These are phyloP conservation scores for Canariomyces notabilis DNA, from an alignment of 2,329 filamentous ascomycete species.

Conservation along the genomic window DNA sequence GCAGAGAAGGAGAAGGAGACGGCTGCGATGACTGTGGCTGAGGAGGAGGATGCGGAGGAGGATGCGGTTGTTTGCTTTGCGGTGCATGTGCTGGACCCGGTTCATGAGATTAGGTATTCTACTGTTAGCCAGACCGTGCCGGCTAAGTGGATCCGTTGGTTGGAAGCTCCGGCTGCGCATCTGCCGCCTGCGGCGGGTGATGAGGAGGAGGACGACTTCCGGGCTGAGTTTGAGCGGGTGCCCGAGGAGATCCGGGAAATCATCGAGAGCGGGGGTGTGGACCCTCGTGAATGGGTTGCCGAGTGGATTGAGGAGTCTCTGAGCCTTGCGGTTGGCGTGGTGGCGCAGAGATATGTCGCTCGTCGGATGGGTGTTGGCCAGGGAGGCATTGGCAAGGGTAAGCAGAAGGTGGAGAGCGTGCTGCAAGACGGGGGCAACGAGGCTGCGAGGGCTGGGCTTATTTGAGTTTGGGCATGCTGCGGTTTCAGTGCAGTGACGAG, in stretches of 20 bases:
- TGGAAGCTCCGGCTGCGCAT: slow-evolving; percentile 64
- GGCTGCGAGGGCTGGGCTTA: slow-evolving; percentile 53
- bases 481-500: not conserved
- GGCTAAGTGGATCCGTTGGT: slow-evolving; percentile 81
- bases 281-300: slow-evolving; percentile 93
- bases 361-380: slow-evolving; percentile 94
- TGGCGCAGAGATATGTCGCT: slow-evolving; percentile 93
- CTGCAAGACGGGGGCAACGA: slow-evolving; percentile 55
- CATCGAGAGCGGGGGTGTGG: slow-evolving; percentile 67
- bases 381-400: slow-evolving; percentile 58
- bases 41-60: slow-evolving; percentile 52
- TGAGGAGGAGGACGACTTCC: slow-evolving; percentile 43
- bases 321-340: slow-evolving; percentile 70
- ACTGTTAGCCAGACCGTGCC: slow-evolving; percentile 80
- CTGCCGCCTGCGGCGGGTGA: slow-evolving; percentile 50
- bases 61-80: slow-evolving; percentile 60
- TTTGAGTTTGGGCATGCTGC: slow-evolving; percentile 31
- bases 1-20: slow-evolving; percentile 52
- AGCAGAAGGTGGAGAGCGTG: slow-evolving; percentile 54
- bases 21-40: slow-evolving; percentile 46
- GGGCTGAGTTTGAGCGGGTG: slow-evolving; percentile 37
- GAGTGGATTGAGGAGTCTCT: slow-evolving; percentile 95
- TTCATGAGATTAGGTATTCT: slow-evolving; percentile 84
- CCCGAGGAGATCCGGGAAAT: slow-evolving; percentile 87
- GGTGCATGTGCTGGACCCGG: slow-evolving; percentile 76